phyloP scores from a whole-genome alignment of 371 early-diverging fungal genomes.

The Mucor ambiguus region DNA sequence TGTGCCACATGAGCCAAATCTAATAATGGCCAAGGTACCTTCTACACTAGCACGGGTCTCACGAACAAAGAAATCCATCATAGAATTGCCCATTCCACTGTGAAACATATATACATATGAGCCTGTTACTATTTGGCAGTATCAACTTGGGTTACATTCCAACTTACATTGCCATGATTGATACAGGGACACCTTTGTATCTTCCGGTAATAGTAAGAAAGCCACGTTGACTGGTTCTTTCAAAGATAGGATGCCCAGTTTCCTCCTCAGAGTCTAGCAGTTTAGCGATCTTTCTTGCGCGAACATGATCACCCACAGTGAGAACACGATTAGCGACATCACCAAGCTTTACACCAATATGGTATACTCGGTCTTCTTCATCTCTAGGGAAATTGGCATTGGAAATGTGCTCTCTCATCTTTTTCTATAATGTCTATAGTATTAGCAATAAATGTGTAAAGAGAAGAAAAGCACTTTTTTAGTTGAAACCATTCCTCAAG shows the following conservation, averaged over 20 bases:
- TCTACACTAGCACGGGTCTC: conserved; percentile 86
- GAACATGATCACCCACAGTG: conserved; percentile 90
- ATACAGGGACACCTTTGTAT: conserved; percentile 79
- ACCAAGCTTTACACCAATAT: conserved; percentile 79
- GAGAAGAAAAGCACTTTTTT: conserved; percentile 3
- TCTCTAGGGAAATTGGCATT: conserved; percentile 89
- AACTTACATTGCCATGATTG: conserved; percentile 83
- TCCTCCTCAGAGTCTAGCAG: conserved; percentile 62
- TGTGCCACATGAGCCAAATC: conserved; percentile 93
- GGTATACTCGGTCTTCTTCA: conserved; percentile 83
- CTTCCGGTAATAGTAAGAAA: conserved; percentile 93
- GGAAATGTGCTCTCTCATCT: conserved; percentile 49
- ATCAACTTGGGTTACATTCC: not conserved
- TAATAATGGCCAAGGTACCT: conserved; percentile 82
- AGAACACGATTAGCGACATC: conserved; percentile 90
- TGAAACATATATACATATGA: not conserved
- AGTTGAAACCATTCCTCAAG: not conserved
- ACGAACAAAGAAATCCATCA: conserved; percentile 95
- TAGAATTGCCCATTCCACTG: conserved; percentile 77
- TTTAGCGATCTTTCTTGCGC: conserved; percentile 74
- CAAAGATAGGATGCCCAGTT: conserved; percentile 53
- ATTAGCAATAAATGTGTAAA: not conserved
- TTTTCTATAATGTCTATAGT: conserved; percentile 18
- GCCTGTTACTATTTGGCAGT: not conserved
- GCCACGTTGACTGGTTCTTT: conserved; percentile 75